These are phyloP conservation scores for Cupressus sempervirens DNA, from an alignment of 75 land plant species.

Conservation along the genomic window DNA sequence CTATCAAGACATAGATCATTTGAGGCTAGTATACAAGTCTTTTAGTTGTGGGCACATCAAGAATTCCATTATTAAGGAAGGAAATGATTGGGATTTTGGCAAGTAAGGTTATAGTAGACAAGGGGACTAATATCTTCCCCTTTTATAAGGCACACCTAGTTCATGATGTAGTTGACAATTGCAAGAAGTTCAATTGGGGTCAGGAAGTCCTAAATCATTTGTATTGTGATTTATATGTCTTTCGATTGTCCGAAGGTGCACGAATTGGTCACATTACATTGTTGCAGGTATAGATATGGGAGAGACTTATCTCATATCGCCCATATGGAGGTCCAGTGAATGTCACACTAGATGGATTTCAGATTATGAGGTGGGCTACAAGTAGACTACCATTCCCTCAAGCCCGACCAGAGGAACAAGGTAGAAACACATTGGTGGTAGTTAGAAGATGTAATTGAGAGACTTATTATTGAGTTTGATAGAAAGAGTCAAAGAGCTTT, in stretches of 20 bases:
- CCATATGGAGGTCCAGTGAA: not conserved
- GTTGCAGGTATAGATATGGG: not conserved
- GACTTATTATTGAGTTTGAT: conserved; percentile 89
- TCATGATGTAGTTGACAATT: not conserved
- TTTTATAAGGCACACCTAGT: not conserved
- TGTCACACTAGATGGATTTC: not conserved
- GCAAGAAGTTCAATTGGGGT: not conserved
- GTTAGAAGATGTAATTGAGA: conserved; percentile 85
- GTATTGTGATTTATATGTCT: not conserved
- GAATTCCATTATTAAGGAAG: not conserved
- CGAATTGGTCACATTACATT: not conserved
- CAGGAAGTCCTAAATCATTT: not conserved
- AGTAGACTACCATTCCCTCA: not conserved
- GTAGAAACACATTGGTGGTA: conserved; percentile 16
- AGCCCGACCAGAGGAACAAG: not conserved
- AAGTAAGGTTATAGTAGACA: not conserved
- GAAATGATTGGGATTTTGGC: not conserved
- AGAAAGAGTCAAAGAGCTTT: conserved; percentile 89
- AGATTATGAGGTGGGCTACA: not conserved
- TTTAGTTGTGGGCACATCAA: not conserved
- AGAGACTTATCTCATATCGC: not conserved
- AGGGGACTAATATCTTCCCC: not conserved
- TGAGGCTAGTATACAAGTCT: not conserved
- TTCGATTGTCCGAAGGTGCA: not conserved
- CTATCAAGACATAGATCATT: not conserved